Evolutionary conservation across 306 rosid species (phyloP).

Genomic region (Quercus dentata): DNA sequence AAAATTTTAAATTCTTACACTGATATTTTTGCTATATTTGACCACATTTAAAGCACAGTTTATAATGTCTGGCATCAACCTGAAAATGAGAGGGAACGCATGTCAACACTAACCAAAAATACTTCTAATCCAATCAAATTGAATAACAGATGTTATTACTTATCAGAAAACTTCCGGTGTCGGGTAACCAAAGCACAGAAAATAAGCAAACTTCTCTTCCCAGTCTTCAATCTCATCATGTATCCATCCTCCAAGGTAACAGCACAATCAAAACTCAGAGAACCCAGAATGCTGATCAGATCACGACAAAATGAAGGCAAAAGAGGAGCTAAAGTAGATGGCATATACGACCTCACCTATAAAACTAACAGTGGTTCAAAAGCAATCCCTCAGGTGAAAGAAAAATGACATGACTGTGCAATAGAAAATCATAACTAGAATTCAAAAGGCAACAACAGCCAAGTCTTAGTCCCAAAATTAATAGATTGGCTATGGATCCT

Average conservation of each 20-base stretch:
- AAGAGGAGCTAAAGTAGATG: constrained; percentile 61
- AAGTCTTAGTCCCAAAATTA: too few species aligned
- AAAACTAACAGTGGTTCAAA: constrained; percentile 26
- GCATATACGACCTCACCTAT: constrained; percentile 84
- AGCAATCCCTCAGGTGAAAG: background rate
- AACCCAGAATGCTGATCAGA: constrained; percentile 61
- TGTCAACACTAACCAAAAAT: constrained; percentile 16
- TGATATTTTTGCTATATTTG: constrained; percentile 48
- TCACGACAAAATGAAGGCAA: constrained; percentile 59
- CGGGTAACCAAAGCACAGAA: constrained; percentile 74
- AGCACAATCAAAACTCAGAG: constrained; percentile 46
- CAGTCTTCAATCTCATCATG: constrained; percentile 64
- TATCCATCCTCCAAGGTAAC: constrained; percentile 40
- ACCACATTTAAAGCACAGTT: constrained; percentile 59
- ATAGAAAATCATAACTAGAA: background rate
- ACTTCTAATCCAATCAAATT: constrained; percentile 9
- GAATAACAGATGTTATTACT: constrained; percentile 43
- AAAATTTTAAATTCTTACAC: constrained; percentile 43
- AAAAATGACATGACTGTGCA: background rate
- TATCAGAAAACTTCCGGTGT: constrained; percentile 78
- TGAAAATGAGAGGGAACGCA: constrained; percentile 37
- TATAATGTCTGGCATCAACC: constrained; percentile 83
- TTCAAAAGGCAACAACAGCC: too few species aligned
- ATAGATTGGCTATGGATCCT: too few species aligned
- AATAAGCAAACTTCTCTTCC: constrained; percentile 74